Percentiles rank a stretch among this genome's conserved stretches.
phyloP scores from a whole-genome alignment of 768 basidiomycete species.

The Phlebiopsis gigantea region DNA sequence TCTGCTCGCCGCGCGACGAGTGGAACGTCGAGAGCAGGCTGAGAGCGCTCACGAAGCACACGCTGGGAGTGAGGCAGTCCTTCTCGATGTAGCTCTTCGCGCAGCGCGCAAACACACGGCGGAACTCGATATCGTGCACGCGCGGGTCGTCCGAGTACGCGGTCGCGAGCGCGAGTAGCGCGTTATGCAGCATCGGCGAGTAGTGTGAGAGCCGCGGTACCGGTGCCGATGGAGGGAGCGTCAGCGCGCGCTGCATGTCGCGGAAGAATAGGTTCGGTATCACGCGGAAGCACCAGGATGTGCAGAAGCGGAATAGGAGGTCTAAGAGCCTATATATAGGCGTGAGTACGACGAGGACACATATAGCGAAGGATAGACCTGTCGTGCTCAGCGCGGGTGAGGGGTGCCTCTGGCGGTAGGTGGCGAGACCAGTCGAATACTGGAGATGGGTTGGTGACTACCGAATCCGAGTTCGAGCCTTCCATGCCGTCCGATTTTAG shows the following conservation, averaged over 20 bases:
- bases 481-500: conserved; percentile 2
- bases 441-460: conserved; percentile 7
- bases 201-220: conserved; percentile 51
- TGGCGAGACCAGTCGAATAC: conserved; percentile 27
- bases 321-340: conserved; percentile 27
- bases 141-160: conserved; percentile 33
- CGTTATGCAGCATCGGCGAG: conserved; percentile 70
- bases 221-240: conserved; percentile 18
- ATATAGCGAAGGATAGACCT: conserved; percentile 10
- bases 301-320: conserved; percentile 35
- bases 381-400: conserved; percentile 27
- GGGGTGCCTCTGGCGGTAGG: conserved; percentile 26
- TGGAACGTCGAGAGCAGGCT: conserved; percentile 35
- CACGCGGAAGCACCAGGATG: conserved; percentile 35
- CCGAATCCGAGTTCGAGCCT: neutral
- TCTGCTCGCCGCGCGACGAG: conserved; percentile 34
- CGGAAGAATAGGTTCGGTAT: conserved; percentile 35
- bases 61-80: conserved; percentile 36
- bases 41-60: conserved; percentile 36
- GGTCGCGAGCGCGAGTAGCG: conserved; percentile 43
- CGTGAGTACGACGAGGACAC: neutral
- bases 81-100: conserved; percentile 35
- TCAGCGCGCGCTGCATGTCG: conserved; percentile 36
- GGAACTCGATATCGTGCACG: conserved; percentile 24
- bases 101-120: conserved; percentile 30